Conservation (phyloP, 768 basidiomycete genomes). For the Russula griseocarnosa region DNA sequence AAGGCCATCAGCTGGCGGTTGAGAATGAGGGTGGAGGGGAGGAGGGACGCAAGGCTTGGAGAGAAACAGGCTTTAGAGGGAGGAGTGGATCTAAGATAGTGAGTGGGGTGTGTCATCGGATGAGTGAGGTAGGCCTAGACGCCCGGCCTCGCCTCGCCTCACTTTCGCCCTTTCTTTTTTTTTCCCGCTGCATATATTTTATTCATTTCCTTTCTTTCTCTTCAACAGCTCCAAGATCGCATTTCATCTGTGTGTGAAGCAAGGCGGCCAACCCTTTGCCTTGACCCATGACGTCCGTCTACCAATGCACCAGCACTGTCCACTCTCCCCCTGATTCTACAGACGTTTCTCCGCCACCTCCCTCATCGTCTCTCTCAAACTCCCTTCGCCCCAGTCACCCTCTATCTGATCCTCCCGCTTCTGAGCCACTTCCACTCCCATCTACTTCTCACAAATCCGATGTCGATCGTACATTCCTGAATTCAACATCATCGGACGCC, state of each 20-base stretch:
- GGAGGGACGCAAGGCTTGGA: neutral
- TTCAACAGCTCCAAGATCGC: neutral
- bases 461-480: constrained; percentile 13
- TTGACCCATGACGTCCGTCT: constrained; percentile 19
- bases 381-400: constrained; percentile 6
- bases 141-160: constrained; percentile 9
- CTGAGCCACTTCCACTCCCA: constrained; percentile 16
- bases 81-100: neutral
- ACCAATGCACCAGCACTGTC: neutral
- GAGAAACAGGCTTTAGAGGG: constrained; percentile 19
- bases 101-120: constrained; percentile 11
- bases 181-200: neutral
- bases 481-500: constrained; percentile 7
- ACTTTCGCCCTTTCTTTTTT: constrained; percentile 16
- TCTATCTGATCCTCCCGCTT: constrained; percentile 18
- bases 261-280: constrained; percentile 13
- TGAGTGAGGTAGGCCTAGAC: constrained; percentile 8
- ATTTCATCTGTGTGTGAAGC: neutral
- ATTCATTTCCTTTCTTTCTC: neutral
- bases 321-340: constrained; percentile 19
- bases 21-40: constrained; percentile 2
- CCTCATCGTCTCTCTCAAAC: constrained; percentile 3
- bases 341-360: constrained; percentile 21
- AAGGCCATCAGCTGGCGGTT: neutral
- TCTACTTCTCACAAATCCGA: constrained; percentile 18